A percentile compares a stretch with the other conserved stretches of the same genome.
Evolutionary conservation across 1,139 yeast genomes (phyloP).

Genomic region (Blastobotrys proliferans): DNA sequence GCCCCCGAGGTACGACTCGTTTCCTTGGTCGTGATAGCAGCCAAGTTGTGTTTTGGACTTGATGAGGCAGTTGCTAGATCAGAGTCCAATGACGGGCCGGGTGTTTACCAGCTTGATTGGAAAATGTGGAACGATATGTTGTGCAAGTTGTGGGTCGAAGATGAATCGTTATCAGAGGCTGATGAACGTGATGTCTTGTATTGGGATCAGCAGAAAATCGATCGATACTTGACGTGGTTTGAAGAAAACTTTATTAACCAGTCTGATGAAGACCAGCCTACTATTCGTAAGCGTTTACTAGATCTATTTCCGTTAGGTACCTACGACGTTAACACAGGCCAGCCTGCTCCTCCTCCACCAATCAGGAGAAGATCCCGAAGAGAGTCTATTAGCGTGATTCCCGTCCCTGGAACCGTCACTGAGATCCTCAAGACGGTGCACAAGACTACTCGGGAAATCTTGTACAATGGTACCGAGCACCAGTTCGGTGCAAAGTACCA

Average conservation of each 20-base stretch:
- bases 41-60: slow-evolving; percentile 34
- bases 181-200: slow-evolving; percentile 29
- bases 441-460: slow-evolving; percentile 1
- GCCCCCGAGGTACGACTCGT: slow-evolving; percentile 20
- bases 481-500: slow-evolving; percentile 17
- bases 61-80: slow-evolving; percentile 24
- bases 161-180: slow-evolving; percentile 25
- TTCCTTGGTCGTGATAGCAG: slow-evolving; percentile 26
- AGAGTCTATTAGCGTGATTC: slow-evolving; percentile 11
- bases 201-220: slow-evolving; percentile 30
- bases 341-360: not conserved
- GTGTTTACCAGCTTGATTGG: slow-evolving; percentile 30
- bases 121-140: slow-evolving; percentile 33
- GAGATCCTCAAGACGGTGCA: slow-evolving; percentile 22
- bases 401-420: slow-evolving; percentile 19
- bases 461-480: not conserved
- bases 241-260: slow-evolving; percentile 19
- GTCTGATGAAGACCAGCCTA: slow-evolving; percentile 3
- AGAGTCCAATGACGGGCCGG: slow-evolving; percentile 11
- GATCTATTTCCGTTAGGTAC: slow-evolving; percentile 24
- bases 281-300: slow-evolving; percentile 17
- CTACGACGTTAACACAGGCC: slow-evolving; percentile 14
- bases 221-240: slow-evolving; percentile 33
- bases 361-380: slow-evolving; percentile 8
- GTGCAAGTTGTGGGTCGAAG: slow-evolving; percentile 32